Percentiles rank a stretch among this genome's conserved stretches.
These are phyloP conservation scores for Anacardium occidentale DNA, from an alignment of 345 rosid species.

Conservation along the genomic window DNA sequence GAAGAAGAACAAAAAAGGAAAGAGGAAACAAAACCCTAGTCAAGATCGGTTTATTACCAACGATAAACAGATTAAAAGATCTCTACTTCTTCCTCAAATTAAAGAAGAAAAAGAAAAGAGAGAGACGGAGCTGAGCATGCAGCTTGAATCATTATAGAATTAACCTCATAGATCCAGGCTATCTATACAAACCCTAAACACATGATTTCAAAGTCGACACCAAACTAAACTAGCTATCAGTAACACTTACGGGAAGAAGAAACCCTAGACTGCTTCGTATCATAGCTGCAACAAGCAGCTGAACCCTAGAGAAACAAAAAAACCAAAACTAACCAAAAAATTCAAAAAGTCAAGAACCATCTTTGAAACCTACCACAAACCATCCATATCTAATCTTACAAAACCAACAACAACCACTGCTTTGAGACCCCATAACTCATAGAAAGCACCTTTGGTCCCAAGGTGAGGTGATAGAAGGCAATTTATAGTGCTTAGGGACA, in stretches of 20 bases:
- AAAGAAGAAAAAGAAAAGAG: too few species aligned
- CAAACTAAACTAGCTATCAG: neutral
- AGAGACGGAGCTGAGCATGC: neutral
- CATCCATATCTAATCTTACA: neutral
- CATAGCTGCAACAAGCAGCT: neutral
- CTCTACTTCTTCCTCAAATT: neutral
- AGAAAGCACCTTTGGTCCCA: neutral
- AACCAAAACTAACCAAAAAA: neutral
- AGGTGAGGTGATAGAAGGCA: neutral
- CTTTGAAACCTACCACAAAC: neutral
- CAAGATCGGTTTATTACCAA: too few species aligned
- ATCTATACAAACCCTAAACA: neutral
- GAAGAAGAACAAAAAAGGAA: neutral
- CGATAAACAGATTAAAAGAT: neutral
- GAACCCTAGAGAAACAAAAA: neutral
- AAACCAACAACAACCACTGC: neutral
- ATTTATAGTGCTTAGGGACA: neutral
- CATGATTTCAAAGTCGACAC: too few species aligned
- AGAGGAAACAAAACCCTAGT: neutral
- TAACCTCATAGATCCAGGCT: slow-evolving; percentile 3
- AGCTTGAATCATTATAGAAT: neutral
- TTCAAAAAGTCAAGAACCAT: too few species aligned
- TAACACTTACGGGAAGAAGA: neutral
- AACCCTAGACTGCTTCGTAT: neutral
- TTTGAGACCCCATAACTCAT: neutral